phyloP scores from a whole-genome alignment of 768 basidiomycete genomes.

The Hericium alpestre region DNA sequence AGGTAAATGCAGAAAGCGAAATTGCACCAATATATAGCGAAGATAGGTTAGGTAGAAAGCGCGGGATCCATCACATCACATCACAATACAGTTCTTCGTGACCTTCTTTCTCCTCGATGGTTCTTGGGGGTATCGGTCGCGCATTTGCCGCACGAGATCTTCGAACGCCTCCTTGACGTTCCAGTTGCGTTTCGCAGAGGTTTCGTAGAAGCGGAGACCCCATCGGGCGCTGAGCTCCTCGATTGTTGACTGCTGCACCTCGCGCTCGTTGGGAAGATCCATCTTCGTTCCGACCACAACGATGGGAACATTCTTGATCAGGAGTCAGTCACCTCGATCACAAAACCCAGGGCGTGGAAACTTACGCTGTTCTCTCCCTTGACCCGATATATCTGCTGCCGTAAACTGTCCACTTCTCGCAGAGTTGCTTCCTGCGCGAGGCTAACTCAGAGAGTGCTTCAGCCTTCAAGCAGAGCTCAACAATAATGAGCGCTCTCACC shows the following conservation, averaged over 20 bases:
- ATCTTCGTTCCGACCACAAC: slow-evolving; percentile 82
- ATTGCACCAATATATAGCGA: neutral
- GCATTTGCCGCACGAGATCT: slow-evolving; percentile 68
- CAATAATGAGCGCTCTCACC: slow-evolving; percentile 27
- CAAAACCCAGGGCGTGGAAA: neutral
- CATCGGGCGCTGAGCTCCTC: slow-evolving; percentile 54
- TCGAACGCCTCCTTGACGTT: slow-evolving; percentile 71
- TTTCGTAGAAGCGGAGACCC: slow-evolving; percentile 75
- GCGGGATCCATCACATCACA: slow-evolving; percentile 20
- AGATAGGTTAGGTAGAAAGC: neutral
- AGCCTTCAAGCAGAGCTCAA: neutral
- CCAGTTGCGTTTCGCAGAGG: slow-evolving; percentile 81
- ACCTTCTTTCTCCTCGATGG: slow-evolving; percentile 21
- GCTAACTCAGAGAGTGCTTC: slow-evolving; percentile 26
- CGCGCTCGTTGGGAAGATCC: slow-evolving; percentile 72
- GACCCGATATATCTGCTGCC: slow-evolving; percentile 73
- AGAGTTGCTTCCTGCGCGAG: slow-evolving; percentile 74
- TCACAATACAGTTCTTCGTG: slow-evolving; percentile 25
- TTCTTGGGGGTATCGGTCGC: slow-evolving; percentile 47
- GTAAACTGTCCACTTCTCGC: slow-evolving; percentile 67
- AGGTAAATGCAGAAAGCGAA: too few species aligned
- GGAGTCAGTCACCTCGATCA: neutral
- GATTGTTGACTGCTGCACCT: slow-evolving; percentile 57
- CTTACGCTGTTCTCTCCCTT: slow-evolving; percentile 59
- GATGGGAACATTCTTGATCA: slow-evolving; percentile 53